phyloP scores from a whole-genome alignment of 805 yeast genomes.

The Cyberlindnera nakhonratchasimensis region DNA sequence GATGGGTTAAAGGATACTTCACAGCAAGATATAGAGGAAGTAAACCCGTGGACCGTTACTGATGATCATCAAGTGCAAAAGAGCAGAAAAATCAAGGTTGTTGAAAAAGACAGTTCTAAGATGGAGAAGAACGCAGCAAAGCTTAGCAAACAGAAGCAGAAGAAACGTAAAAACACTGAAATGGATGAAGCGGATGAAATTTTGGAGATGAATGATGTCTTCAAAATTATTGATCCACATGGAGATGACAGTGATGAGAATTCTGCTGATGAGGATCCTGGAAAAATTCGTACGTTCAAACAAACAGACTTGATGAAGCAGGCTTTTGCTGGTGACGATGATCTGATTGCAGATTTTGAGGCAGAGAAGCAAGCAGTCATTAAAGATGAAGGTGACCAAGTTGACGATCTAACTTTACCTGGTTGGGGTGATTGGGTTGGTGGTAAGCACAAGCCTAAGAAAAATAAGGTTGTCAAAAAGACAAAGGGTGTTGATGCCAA shows the following conservation, averaged over 20 bases:
- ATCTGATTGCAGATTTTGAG: constrained; percentile 75
- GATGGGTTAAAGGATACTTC: constrained; percentile 6
- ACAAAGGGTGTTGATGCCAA: constrained; percentile 72
- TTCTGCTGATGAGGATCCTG: constrained; percentile 41
- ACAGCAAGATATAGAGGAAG: constrained; percentile 29
- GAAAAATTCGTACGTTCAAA: constrained; percentile 53
- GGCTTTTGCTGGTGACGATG: constrained; percentile 98
- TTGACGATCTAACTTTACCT: constrained; percentile 80
- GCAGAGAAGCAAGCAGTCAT: constrained; percentile 66
- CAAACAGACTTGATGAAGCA: constrained; percentile 80
- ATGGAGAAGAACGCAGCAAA: constrained; percentile 41
- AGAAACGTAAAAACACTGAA: constrained; percentile 34
- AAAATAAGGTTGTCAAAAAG: constrained; percentile 63
- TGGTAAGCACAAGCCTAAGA: constrained; percentile 39
- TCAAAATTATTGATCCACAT: constrained; percentile 49
- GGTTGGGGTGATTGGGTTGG: constrained; percentile 99
- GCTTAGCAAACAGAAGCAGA: constrained; percentile 23
- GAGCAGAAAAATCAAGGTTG: constrained; percentile 43
- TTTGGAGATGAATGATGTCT: constrained; percentile 49
- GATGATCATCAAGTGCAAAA: constrained; percentile 30
- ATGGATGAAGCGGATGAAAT: constrained; percentile 38
- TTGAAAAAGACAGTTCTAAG: constrained; percentile 49
- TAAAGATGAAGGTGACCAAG: constrained; percentile 82
- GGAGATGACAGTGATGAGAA: constrained; percentile 33
- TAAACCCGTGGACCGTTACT: constrained; percentile 50